Evolutionary conservation across 805 yeast species (phyloP).

Genomic region (Metschnikowia matae): DNA sequence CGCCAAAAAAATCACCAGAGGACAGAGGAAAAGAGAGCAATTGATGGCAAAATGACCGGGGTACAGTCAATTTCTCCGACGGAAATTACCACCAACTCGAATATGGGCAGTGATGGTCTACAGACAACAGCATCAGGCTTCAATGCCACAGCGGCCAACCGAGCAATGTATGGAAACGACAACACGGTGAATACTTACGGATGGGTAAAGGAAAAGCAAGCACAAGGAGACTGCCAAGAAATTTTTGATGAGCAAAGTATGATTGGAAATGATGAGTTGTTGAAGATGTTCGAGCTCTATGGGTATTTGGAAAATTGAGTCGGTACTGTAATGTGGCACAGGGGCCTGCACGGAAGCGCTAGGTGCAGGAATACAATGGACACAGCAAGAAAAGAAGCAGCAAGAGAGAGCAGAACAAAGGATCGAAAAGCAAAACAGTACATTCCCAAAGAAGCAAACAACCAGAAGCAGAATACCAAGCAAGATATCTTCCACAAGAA

Average conservation of each 20-base stretch:
- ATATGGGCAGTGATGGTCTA: neutral
- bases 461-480: too few relatives aligned
- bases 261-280: conserved; percentile 30
- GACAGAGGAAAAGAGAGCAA: conserved; percentile 6
- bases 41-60: neutral
- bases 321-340: neutral
- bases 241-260: conserved; percentile 17
- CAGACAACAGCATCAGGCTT: conserved; percentile 2
- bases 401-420: too few relatives aligned
- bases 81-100: neutral
- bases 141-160: conserved; percentile 13
- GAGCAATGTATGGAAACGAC: conserved; percentile 17
- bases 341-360: too few relatives aligned
- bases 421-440: too few relatives aligned
- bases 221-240: conserved; percentile 11
- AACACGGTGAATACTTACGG: conserved; percentile 18
- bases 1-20: conserved; percentile 18
- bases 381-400: too few relatives aligned
- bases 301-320: conserved; percentile 26
- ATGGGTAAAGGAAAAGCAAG: conserved; percentile 14
- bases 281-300: conserved; percentile 33
- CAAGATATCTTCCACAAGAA: too few relatives aligned
- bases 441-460: too few relatives aligned
- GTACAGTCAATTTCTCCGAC: neutral
- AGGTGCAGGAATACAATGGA: too few relatives aligned